Percentiles rank a stretch among this genome's conserved stretches.
phyloP scores from a whole-genome alignment of 495 filamentous ascomycete species.

The Penicillium odoratum region DNA sequence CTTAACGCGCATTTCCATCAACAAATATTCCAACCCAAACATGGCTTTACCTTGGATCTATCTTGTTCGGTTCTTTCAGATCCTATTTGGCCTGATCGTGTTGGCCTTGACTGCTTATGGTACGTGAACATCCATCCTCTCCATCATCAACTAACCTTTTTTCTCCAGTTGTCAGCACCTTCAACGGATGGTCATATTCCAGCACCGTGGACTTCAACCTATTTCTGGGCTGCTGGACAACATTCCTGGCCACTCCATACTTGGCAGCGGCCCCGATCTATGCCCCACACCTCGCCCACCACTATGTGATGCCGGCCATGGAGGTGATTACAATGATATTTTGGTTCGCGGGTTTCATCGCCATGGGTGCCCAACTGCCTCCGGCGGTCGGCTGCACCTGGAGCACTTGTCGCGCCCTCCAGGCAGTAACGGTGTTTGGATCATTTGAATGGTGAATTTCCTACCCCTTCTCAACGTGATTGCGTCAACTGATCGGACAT shows the following conservation, averaged over 20 bases:
- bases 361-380: constrained; percentile 61
- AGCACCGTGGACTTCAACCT: constrained; percentile 67
- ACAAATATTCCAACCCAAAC: neutral
- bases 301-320: constrained; percentile 60
- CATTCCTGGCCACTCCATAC: constrained; percentile 63
- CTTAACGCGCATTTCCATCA: neutral
- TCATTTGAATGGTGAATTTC: constrained; percentile 56
- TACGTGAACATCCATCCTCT: constrained; percentile 34
- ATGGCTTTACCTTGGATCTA: constrained; percentile 51
- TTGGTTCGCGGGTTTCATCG: constrained; percentile 85
- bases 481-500: neutral
- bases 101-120: constrained; percentile 72
- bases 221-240: constrained; percentile 71
- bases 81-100: constrained; percentile 66
- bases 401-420: constrained; percentile 47
- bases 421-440: constrained; percentile 54
- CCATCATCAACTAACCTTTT: neutral
- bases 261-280: constrained; percentile 62
- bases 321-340: constrained; percentile 77
- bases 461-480: neutral
- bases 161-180: constrained; percentile 30
- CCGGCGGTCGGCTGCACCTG: constrained; percentile 45
- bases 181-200: constrained; percentile 30
- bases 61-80: constrained; percentile 63
- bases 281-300: constrained; percentile 57